phyloP scores from a whole-genome alignment of 176 grass and related monocot species.

The Phoenix dactylifera region DNA sequence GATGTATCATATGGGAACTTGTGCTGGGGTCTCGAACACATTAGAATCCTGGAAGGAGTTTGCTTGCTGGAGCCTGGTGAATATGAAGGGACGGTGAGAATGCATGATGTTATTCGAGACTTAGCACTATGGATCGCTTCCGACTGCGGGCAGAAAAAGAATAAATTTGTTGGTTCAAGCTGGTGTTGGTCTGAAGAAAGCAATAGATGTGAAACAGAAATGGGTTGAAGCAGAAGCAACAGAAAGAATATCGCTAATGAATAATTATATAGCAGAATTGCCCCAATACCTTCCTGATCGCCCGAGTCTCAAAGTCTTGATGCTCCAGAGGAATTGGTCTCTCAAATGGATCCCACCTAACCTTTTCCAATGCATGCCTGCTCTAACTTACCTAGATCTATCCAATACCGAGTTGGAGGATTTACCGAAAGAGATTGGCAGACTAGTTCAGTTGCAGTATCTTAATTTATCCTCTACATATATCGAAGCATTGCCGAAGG shows the following conservation, averaged over 20 bases:
- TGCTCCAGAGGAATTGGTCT: constrained; percentile 10
- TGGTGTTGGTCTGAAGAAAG: constrained; percentile 25
- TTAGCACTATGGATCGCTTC: constrained; percentile 32
- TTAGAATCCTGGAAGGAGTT: constrained; percentile 3
- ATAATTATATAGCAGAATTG: constrained; percentile 29
- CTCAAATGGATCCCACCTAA: not conserved
- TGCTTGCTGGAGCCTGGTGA: constrained; percentile 29
- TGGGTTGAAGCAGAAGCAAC: constrained; percentile 8
- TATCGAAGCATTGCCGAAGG: constrained; percentile 29
- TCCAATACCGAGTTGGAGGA: constrained; percentile 17
- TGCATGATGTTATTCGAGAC: constrained; percentile 57
- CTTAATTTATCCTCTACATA: constrained; percentile 47
- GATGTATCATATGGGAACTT: not conserved
- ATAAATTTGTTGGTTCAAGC: constrained; percentile 50
- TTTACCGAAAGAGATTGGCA: constrained; percentile 42
- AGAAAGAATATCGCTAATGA: constrained; percentile 40
- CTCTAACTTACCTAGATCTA: constrained; percentile 55
- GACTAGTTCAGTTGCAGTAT: constrained; percentile 34
- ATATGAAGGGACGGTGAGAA: constrained; percentile 4
- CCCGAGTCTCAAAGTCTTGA: constrained; percentile 7
- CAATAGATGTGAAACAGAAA: constrained; percentile 17
- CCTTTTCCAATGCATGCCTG: constrained; percentile 20
- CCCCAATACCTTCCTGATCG: not conserved
- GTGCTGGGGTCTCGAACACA: constrained; percentile 1
- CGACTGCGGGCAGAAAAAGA: not conserved